A percentile compares a stretch with the other conserved stretches of the same genome.
phyloP scores from a whole-genome alignment of 306 rosid species.

The Cicer chorassanicum region DNA sequence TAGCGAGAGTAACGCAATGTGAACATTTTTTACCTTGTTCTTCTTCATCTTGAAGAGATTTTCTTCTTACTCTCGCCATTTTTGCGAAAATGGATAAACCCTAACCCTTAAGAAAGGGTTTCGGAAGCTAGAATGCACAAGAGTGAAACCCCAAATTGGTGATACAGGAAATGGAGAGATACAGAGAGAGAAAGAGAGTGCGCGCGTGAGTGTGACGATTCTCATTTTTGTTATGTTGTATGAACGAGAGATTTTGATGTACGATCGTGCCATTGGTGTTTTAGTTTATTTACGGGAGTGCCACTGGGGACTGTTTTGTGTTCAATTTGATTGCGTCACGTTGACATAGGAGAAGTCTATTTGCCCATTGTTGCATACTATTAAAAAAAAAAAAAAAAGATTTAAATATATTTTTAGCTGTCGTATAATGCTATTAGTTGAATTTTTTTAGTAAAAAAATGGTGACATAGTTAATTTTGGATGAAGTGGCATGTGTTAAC shows the following conservation, averaged over 20 bases:
- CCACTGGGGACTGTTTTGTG: neutral
- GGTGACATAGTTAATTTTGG: too few relatives aligned
- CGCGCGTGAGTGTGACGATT: neutral
- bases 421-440: too few relatives aligned
- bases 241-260: neutral
- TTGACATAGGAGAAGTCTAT: too few relatives aligned
- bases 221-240: neutral
- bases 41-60: slow-evolving; percentile 7
- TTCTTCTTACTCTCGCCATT: slow-evolving; percentile 38
- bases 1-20: neutral
- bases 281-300: slow-evolving; percentile 1
- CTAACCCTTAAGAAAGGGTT: slow-evolving; percentile 33
- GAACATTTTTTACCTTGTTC: slow-evolving; percentile 33
- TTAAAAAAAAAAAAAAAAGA: too few relatives aligned
- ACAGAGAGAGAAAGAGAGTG: neutral
- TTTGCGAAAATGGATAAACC: slow-evolving; percentile 30
- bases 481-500: too few relatives aligned
- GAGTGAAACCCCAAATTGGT: neutral
- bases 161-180: neutral
- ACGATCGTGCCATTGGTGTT: slow-evolving; percentile 28
- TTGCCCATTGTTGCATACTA: too few relatives aligned
- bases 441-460: too few relatives aligned
- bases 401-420: too few relatives aligned
- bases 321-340: too few relatives aligned
- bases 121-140: neutral